Conservation (phyloP, 1,139 yeast genomes). For the Lodderomyces theae region DNA sequence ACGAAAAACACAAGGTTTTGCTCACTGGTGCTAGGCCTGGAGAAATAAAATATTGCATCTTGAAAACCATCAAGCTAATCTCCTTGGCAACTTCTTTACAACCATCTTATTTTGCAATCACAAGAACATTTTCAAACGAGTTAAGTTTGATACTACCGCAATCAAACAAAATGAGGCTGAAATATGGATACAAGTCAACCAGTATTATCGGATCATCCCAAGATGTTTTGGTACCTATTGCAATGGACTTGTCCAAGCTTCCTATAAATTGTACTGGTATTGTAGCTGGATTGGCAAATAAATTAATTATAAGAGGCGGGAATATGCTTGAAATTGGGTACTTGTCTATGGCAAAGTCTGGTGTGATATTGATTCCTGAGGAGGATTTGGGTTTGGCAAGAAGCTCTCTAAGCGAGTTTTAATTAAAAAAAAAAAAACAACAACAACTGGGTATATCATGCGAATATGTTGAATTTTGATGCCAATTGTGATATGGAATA, state of each 20-base stretch:
- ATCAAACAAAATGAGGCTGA: constrained; percentile 31
- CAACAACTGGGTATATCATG: background rate
- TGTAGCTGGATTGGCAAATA: constrained; percentile 64
- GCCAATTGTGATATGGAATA: background rate
- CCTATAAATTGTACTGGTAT: constrained; percentile 67
- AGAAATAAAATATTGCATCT: constrained; percentile 38
- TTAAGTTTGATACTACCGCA: constrained; percentile 55
- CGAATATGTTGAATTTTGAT: background rate
- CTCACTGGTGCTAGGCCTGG: constrained; percentile 64
- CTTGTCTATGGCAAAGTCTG: constrained; percentile 61
- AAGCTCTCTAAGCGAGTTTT: constrained; percentile 12
- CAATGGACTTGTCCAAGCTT: constrained; percentile 51
- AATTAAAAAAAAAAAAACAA: too few species aligned
- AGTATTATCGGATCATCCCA: constrained; percentile 55
- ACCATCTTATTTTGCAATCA: constrained; percentile 57
- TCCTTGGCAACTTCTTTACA: constrained; percentile 23
- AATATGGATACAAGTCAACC: constrained; percentile 42
- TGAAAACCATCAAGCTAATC: constrained; percentile 33
- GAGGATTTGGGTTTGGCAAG: constrained; percentile 40
- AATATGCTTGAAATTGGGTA: constrained; percentile 54
- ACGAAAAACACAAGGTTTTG: constrained; percentile 39
- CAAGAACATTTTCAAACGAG: constrained; percentile 52
- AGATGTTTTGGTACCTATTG: constrained; percentile 57
- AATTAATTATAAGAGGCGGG: constrained; percentile 35
- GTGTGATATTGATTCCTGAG: constrained; percentile 57